phyloP scores from a whole-genome alignment of 2,329 filamentous ascomycete genomes.

The Lecanicillium sp. region DNA sequence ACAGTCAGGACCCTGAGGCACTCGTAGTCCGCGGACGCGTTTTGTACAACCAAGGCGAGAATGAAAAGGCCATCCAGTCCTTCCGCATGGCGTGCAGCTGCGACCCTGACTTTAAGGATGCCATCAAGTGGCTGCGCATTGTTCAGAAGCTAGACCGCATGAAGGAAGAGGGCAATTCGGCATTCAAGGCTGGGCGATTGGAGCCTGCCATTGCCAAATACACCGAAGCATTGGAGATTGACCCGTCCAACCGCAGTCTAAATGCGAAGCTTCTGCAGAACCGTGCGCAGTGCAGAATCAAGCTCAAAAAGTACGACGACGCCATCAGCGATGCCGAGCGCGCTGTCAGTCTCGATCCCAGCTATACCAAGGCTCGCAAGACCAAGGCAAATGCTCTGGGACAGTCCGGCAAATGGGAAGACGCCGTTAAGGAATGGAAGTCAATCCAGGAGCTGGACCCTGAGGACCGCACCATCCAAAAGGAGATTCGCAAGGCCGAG shows the following conservation, averaged over 20 bases:
- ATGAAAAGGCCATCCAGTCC: constrained; percentile 87
- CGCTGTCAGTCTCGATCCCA: constrained; percentile 73
- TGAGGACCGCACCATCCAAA: constrained; percentile 67
- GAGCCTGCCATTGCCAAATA: constrained; percentile 80
- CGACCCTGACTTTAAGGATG: constrained; percentile 85
- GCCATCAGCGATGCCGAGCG: constrained; percentile 82
- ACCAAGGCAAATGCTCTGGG: constrained; percentile 88
- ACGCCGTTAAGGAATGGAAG: constrained; percentile 84
- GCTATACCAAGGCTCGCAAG: constrained; percentile 85
- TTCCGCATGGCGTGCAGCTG: constrained; percentile 84
- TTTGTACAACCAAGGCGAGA: constrained; percentile 86
- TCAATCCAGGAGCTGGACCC: constrained; percentile 75
- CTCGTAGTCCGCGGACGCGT: constrained; percentile 81
- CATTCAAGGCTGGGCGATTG: constrained; percentile 80
- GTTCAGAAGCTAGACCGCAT: constrained; percentile 88
- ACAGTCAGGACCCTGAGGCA: constrained; percentile 89
- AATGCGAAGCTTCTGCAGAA: constrained; percentile 96
- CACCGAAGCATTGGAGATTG: constrained; percentile 71
- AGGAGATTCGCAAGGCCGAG: constrained; percentile 84
- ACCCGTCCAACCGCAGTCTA: constrained; percentile 80
- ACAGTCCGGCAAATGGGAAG: constrained; percentile 82
- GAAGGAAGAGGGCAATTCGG: constrained; percentile 86
- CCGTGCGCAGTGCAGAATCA: constrained; percentile 74
- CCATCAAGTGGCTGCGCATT: constrained; percentile 78
- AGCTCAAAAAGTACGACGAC: constrained; percentile 73